phyloP scores from a whole-genome alignment of 495 filamentous ascomycete species.

The Thermochaetoides thermophila region DNA sequence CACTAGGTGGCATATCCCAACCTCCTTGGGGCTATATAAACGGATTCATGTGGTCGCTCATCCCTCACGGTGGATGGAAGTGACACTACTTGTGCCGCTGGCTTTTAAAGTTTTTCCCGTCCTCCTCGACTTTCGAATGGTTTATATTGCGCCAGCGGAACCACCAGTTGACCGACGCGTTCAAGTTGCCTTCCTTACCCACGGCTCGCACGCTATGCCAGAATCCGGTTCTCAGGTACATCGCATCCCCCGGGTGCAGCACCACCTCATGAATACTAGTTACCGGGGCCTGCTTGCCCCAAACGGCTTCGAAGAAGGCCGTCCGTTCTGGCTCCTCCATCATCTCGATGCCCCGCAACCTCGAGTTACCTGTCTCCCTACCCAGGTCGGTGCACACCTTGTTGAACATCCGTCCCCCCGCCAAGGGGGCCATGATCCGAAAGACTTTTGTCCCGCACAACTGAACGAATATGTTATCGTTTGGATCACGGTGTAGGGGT shows the following conservation, averaged over 20 bases:
- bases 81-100: neutral
- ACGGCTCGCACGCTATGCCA: slow-evolving; percentile 75
- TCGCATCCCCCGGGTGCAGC: slow-evolving; percentile 42
- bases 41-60: neutral
- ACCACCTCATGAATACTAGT: neutral
- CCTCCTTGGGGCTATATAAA: neutral
- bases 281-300: slow-evolving; percentile 30
- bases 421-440: slow-evolving; percentile 47
- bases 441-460: slow-evolving; percentile 59
- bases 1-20: too few species aligned
- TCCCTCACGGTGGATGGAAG: neutral
- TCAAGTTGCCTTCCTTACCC: slow-evolving; percentile 13
- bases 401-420: slow-evolving; percentile 47
- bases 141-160: slow-evolving; percentile 36
- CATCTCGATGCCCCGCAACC: slow-evolving; percentile 77
- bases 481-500: slow-evolving; percentile 81
- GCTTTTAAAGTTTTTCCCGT: neutral
- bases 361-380: slow-evolving; percentile 27
- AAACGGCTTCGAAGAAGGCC: slow-evolving; percentile 54
- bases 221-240: slow-evolving; percentile 88
- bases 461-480: slow-evolving; percentile 86
- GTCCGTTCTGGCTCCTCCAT: slow-evolving; percentile 62
- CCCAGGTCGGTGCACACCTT: slow-evolving; percentile 36
- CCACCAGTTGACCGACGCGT: slow-evolving; percentile 79
- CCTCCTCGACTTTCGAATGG: neutral